Evolutionary conservation across 1,284 basidiomycete genomes (phyloP).

Genomic region (Sporisorium iseilematis-ciliati): DNA sequence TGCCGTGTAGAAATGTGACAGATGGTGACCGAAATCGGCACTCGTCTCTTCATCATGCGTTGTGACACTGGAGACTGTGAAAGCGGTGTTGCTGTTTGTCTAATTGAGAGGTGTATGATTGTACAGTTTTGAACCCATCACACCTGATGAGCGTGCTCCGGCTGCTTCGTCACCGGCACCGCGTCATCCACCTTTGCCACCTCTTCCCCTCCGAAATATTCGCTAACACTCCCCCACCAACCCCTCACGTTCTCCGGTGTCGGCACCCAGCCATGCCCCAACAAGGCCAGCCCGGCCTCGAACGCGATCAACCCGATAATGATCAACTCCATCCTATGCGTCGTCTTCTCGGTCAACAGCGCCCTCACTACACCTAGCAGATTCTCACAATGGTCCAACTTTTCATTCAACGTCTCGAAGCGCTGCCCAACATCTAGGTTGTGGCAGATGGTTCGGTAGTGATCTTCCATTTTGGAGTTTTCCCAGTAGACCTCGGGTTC

Average conservation of each 20-base stretch:
- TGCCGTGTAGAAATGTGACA: not conserved
- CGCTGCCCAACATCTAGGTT: slow-evolving; percentile 63
- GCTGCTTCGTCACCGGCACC: not conserved
- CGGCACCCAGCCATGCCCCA: slow-evolving; percentile 61
- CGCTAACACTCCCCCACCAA: slow-evolving; percentile 12
- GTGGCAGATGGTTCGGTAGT: slow-evolving; percentile 64
- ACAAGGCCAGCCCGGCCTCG: slow-evolving; percentile 56
- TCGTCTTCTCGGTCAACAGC: slow-evolving; percentile 63
- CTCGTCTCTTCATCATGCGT: not conserved
- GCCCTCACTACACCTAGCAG: slow-evolving; percentile 64
- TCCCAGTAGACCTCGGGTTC: slow-evolving; percentile 69
- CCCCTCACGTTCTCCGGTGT: slow-evolving; percentile 34
- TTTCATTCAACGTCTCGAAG: slow-evolving; percentile 66
- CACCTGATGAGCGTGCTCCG: slow-evolving; percentile 12
- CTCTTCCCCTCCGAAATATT: slow-evolving; percentile 9
- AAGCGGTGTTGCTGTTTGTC: not conserved
- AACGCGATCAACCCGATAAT: slow-evolving; percentile 65
- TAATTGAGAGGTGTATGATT: not conserved
- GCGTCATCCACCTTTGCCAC: not conserved
- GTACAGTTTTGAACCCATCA: not conserved
- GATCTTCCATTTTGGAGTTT: slow-evolving; percentile 61
- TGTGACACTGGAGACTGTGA: too few relatives aligned
- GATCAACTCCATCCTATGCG: slow-evolving; percentile 67
- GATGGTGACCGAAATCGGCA: not conserved
- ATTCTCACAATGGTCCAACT: slow-evolving; percentile 67